A percentile compares a stretch with the other conserved stretches of the same genome.
Evolutionary conservation across 805 yeast species (phyloP).

Genomic region (Ogataea henricii): DNA sequence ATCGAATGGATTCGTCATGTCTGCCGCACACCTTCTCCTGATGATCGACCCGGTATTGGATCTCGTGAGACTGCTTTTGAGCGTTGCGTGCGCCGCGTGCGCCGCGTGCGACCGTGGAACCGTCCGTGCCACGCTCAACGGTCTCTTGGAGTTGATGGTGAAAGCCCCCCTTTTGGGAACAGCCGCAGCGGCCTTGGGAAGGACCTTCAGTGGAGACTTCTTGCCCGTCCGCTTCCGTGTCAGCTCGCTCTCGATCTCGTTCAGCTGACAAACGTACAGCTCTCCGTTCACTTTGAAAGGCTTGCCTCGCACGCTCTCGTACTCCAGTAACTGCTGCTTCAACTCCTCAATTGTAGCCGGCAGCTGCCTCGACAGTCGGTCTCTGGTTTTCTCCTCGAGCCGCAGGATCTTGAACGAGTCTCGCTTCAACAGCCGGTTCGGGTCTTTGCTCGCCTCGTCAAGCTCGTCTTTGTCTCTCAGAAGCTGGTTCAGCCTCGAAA

Average conservation of each 20-base stretch:
- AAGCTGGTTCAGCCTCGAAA: conserved; percentile 56
- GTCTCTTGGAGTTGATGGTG: conserved; percentile 8
- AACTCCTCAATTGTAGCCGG: conserved; percentile 64
- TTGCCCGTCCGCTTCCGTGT: conserved; percentile 13
- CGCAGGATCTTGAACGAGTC: conserved; percentile 77
- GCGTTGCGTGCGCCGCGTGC: neutral
- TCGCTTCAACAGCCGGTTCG: conserved; percentile 73
- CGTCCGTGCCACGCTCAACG: conserved; percentile 5
- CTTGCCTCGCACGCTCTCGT: conserved; percentile 44
- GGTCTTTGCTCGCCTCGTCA: conserved; percentile 71
- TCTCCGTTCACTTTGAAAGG: conserved; percentile 50
- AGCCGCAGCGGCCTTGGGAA: neutral
- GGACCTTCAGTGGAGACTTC: conserved; percentile 20
- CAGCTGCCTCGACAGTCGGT: conserved; percentile 61
- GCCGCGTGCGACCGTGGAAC: neutral
- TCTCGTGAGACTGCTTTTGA: neutral
- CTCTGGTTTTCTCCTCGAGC: conserved; percentile 77
- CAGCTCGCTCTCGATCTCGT: conserved; percentile 25
- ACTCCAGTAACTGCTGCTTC: conserved; percentile 46
- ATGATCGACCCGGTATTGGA: conserved; percentile 25
- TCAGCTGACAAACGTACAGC: conserved; percentile 40
- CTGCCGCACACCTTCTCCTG: conserved; percentile 17
- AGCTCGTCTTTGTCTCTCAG: conserved; percentile 62
- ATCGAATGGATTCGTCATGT: conserved; percentile 30
- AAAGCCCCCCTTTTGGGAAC: no score